Base-by-base conservation (phyloP, 805 yeast genomes). In the Debaryomyces hansenii region DNA sequence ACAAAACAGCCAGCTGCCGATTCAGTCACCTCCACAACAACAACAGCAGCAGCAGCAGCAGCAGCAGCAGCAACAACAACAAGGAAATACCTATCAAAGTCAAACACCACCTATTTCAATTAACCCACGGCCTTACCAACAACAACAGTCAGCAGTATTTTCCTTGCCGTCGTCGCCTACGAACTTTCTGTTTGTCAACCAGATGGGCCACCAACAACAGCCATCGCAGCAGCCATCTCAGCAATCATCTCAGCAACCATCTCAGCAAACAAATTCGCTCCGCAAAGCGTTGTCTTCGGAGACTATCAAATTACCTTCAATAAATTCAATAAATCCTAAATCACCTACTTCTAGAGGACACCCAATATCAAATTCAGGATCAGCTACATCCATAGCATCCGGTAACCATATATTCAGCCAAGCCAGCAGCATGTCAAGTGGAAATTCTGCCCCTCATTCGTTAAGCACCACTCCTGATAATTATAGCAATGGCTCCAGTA, bases 401-500 rank as follows among this genome's bases (percentile, higher is more conserved):
- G 40, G 47, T 28, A 51, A 53, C 43, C 60, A 58, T 32, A 49
- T 65, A 21, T 66, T 68, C 49, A 59, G 66, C 46, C 58, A 56
- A 21, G 28, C 55, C 10, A 56, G 59, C 34, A 56, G 59, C 24
- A 41, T 49, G 9, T 62, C 65, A 20, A 57, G 16, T 12, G 34
- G 16, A 12, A 31, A 31, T 31, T 31, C 34, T 37, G 40, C 29
- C 6, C 27, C 14, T 3, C 67, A 57, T 29, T 62, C 69, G 28
- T 57, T 67, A 20, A 58, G 66, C 47, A 67, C 73, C 5, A 62
- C 69, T 20, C 77, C 77, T 10, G 73, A 69, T 28, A 41, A 45
- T 20, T 20, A 41, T 43, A 28, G 16, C 45, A 34, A 32, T 45
- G 41, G 42, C 27, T 27, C 43, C 37, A 24, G 39, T 38, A 33